phyloP scores from a whole-genome alignment of 106 monocot species.

The Chionographis japonica region DNA sequence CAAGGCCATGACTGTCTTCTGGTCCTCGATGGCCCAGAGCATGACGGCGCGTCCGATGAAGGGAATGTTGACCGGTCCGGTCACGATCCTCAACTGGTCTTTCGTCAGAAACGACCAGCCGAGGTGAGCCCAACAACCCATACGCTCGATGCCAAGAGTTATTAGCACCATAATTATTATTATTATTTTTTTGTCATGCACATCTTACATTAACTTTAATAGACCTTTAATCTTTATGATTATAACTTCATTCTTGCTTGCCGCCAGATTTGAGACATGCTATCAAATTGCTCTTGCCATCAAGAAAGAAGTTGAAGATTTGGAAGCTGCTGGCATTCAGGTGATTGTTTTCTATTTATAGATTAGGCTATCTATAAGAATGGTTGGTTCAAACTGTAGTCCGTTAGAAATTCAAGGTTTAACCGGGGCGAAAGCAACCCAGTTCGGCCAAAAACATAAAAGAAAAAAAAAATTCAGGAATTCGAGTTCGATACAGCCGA shows the following conservation, averaged over 20 bases:
- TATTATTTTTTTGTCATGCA: not conserved
- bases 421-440: too few relatives aligned
- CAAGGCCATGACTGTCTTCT: constrained; percentile 52
- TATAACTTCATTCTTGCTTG: not conserved
- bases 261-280: constrained; percentile 42
- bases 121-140: constrained; percentile 14
- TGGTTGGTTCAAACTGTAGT: not conserved
- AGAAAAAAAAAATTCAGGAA: too few relatives aligned
- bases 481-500: too few relatives aligned
- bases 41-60: constrained; percentile 52
- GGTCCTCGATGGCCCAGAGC: constrained; percentile 49
- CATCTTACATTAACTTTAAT: not conserved
- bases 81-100: constrained; percentile 56
- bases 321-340: constrained; percentile 44
- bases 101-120: constrained; percentile 52
- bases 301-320: constrained; percentile 46
- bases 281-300: constrained; percentile 59
- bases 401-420: too few relatives aligned
- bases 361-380: not conserved
- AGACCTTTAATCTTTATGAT: not conserved
- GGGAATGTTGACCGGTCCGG: constrained; percentile 55
- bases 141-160: too few relatives aligned
- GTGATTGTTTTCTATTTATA: constrained; percentile 5
- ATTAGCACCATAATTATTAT: too few relatives aligned
- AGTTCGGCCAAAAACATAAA: too few relatives aligned